These are phyloP conservation scores for Smittium culicis DNA, from an alignment of 371 early-diverging fungal species.

Conservation along the genomic window DNA sequence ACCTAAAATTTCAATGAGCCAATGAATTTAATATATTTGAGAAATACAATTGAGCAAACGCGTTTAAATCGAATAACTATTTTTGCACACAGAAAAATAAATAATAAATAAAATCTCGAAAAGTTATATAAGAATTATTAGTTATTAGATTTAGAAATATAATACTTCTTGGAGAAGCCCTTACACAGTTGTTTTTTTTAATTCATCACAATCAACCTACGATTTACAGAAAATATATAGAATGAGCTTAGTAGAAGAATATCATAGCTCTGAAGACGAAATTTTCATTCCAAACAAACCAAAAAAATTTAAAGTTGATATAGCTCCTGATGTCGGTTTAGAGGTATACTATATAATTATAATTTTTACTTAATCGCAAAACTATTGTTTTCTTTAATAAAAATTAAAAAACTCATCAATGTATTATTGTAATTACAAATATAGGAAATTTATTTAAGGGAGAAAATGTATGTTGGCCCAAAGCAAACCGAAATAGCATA, in stretches of 20 bases:
- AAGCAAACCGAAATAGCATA: constrained; percentile 52
- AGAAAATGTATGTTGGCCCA: constrained; percentile 41
- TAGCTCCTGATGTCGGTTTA: constrained; percentile 59
- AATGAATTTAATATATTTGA: no score
- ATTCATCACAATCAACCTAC: no score
- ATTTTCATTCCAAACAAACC: constrained; percentile 6
- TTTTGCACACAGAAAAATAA: no score
- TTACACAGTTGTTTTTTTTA: no score
- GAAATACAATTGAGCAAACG: no score
- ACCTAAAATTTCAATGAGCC: no score
- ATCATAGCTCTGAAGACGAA: constrained; percentile 8
- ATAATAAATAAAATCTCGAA: no score
- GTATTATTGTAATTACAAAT: constrained; percentile 14
- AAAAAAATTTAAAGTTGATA: constrained; percentile 33
- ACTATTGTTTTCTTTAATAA: neutral
- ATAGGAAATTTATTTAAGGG: constrained; percentile 32
- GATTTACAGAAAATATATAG: neutral
- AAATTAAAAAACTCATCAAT: neutral
- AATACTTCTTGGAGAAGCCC: no score
- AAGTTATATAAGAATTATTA: no score
- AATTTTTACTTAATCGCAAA: neutral
- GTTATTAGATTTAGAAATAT: no score
- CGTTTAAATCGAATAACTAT: no score
- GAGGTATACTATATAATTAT: constrained; percentile 36
- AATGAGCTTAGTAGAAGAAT: constrained; percentile 7